A percentile compares a stretch with the other conserved stretches of the same genome.
phyloP scores from a whole-genome alignment of 192 early-diverging fungal genomes.

The Umbelopsis sp. region DNA sequence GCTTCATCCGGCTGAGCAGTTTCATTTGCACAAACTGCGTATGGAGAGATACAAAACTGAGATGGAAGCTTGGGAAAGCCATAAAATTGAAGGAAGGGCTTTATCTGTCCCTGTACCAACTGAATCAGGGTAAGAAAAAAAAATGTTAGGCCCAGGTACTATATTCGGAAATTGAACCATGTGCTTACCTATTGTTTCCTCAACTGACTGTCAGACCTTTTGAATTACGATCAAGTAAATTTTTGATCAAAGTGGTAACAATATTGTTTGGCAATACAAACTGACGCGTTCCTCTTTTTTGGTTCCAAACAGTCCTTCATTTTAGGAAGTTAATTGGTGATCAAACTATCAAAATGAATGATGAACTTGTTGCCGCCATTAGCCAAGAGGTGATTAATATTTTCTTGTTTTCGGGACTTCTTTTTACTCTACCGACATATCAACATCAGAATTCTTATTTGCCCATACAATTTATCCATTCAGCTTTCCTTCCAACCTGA shows the following conservation, averaged over 20 bases:
- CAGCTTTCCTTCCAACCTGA: conserved; percentile 23
- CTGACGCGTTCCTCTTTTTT: neutral
- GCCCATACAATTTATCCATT: neutral
- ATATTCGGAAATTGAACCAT: neutral
- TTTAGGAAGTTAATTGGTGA: conserved; percentile 34
- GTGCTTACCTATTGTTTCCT: neutral
- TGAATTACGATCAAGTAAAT: conserved; percentile 1
- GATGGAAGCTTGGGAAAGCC: conserved; percentile 22
- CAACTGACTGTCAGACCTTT: neutral
- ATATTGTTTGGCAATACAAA: neutral
- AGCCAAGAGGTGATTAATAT: conserved; percentile 14
- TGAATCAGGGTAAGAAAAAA: neutral
- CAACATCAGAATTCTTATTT: neutral
- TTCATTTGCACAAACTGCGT: conserved; percentile 23
- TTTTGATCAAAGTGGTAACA: neutral
- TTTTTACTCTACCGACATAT: too few species aligned
- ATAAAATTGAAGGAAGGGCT: neutral
- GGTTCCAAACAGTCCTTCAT: conserved; percentile 30
- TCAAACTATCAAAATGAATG: conserved; percentile 23
- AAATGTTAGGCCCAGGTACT: neutral
- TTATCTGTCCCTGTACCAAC: neutral
- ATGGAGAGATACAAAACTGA: conserved; percentile 24
- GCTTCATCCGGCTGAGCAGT: conserved; percentile 28
- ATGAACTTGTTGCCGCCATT: neutral
- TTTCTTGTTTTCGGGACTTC: too few species aligned